Evolutionary conservation across 805 yeast genomes (phyloP).

Genomic region (Candida glaebosa): DNA sequence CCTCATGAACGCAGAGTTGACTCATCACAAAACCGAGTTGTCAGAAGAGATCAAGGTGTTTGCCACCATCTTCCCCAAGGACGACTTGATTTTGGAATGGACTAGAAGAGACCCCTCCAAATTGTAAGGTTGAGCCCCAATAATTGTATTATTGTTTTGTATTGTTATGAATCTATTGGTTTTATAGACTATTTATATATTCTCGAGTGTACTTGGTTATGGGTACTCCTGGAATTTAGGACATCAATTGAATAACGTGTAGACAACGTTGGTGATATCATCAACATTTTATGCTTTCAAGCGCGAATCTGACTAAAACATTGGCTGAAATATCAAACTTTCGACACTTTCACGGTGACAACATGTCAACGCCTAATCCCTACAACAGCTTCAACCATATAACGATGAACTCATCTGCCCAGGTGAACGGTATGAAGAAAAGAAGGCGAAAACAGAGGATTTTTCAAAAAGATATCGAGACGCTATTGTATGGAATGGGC

Average conservation of each 20-base stretch:
- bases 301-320: too few relatives aligned
- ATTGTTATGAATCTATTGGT: neutral
- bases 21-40: constrained; percentile 76
- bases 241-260: too few relatives aligned
- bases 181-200: neutral
- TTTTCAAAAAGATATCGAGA: constrained; percentile 41
- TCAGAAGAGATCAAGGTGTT: constrained; percentile 93
- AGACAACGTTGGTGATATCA: too few relatives aligned
- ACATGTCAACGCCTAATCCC: neutral
- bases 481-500: constrained; percentile 37
- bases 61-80: constrained; percentile 97
- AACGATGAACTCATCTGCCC: constrained; percentile 6
- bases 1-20: constrained; percentile 72
- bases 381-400: constrained; percentile 3
- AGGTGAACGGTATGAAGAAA: constrained; percentile 9
- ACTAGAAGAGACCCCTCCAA: constrained; percentile 54
- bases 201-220: neutral
- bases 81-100: constrained; percentile 82
- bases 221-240: too few relatives aligned
- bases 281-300: too few relatives aligned
- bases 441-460: constrained; percentile 32
- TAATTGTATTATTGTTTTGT: neutral
- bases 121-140: constrained; percentile 3
- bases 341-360: too few relatives aligned
- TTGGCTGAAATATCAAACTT: too few relatives aligned